Conservation (phyloP, 345 rosid genomes). For the Lumnitzera littorea region DNA sequence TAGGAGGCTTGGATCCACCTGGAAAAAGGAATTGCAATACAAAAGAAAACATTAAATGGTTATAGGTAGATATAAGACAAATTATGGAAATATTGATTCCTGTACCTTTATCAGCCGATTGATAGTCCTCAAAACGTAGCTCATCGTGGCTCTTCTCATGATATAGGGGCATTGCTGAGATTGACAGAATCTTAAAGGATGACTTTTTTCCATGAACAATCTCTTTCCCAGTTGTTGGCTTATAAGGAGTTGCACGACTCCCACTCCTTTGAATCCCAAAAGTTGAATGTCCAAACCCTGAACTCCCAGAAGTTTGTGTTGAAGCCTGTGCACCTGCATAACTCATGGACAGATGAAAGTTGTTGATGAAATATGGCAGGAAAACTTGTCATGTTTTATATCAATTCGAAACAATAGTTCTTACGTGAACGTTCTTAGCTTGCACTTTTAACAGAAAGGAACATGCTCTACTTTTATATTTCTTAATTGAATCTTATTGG, state of each 20-base stretch:
- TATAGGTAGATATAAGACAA: not conserved
- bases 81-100: slow-evolving; percentile 7
- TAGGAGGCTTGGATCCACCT: slow-evolving; percentile 27
- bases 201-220: slow-evolving; percentile 17
- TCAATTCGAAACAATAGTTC: not conserved
- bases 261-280: slow-evolving; percentile 39
- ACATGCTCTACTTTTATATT: no score
- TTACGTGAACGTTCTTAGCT: no score
- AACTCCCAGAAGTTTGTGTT: slow-evolving; percentile 51
- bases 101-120: slow-evolving; percentile 32
- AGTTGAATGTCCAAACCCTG: slow-evolving; percentile 47
- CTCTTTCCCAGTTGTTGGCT: slow-evolving; percentile 15
- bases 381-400: no score
- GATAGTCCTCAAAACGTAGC: slow-evolving; percentile 33
- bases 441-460: no score
- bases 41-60: not conserved
- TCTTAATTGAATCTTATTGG: no score
- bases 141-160: slow-evolving; percentile 37
- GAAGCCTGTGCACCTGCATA: slow-evolving; percentile 47
- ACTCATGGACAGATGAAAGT: slow-evolving; percentile 4
- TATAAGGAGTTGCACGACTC: slow-evolving; percentile 18
- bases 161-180: slow-evolving; percentile 34
- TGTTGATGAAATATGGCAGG: no score
- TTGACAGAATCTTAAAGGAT: slow-evolving; percentile 23
- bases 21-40: not conserved